Evolutionary conservation across 1,284 basidiomycete genomes (phyloP), one percentile per base, ranked within the genome.

Genomic region (Malassezia restricta): DNA sequence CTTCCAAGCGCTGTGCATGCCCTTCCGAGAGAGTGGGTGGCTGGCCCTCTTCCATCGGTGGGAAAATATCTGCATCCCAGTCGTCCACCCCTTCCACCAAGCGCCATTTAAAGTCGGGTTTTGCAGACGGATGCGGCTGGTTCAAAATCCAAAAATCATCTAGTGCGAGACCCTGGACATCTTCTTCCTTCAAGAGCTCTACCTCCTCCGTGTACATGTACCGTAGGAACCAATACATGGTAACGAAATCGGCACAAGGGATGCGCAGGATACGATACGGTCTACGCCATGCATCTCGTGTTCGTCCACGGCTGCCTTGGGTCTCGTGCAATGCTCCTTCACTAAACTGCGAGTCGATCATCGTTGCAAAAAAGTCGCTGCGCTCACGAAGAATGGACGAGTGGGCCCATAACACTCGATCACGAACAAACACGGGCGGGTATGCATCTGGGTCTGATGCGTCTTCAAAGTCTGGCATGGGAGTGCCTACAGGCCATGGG

Each of bases 191-290:
- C 6, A 61, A 53, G 42, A 69, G 76, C 3, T 65, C 58, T 30
- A 77, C 69, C 47, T 76, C 69, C 64, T 86, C 84, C 2, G 83
- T 82, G 65, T 87, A 88, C 35, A 86, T 80, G 74, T 80, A 87
- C 61, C 85, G 85, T 47, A 88, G 74, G 46, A 88, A 74, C 85
- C 85, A 87, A 68, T 86, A 87, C 3, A 86, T 80, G 0, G 85
- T 86, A 43, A 82, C 79, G 62, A 84, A 89, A 59, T 85, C 84
- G 7, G 84, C 84, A 71, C 88, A 86, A 62, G 86, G 83, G 8
- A 88, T 83, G 27, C 83, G 75, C 40, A 87, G 74, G 1, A 81
- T 82, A 63, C 65, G 57, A 8, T 51, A 38, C 56, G 58, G 35
- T 29, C 58, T 32, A n/a, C 49, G 43, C 50, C 28, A 39, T 8